Evolutionary conservation across 768 basidiomycete species (phyloP).

Genomic region (Multifurca ochricompacta): DNA sequence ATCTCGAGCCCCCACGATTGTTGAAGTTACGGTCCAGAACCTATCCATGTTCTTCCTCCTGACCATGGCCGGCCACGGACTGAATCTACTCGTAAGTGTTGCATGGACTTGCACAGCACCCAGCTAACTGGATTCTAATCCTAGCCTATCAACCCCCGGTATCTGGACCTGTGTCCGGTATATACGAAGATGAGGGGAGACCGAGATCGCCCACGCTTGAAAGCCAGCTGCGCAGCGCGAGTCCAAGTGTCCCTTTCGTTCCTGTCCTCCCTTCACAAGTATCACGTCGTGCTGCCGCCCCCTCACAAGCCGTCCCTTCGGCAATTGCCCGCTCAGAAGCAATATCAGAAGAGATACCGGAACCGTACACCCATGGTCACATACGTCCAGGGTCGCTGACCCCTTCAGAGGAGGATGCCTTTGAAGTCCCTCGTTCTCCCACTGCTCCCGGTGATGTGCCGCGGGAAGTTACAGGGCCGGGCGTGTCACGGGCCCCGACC

Average conservation of each 20-base stretch:
- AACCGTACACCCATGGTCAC: conserved; percentile 3
- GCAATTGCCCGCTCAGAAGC: neutral
- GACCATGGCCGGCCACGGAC: neutral
- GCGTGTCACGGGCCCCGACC: neutral
- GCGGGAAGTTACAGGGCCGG: neutral
- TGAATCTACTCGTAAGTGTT: conserved; percentile 9
- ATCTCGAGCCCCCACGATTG: conserved; percentile 9
- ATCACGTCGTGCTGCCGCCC: neutral
- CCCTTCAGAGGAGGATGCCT: neutral
- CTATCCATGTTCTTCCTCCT: conserved; percentile 4
- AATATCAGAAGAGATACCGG: neutral
- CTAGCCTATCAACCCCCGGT: conserved; percentile 11
- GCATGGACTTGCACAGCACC: neutral
- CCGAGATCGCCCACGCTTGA: neutral
- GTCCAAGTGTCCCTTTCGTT: conserved; percentile 3
- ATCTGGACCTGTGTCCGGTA: conserved; percentile 5
- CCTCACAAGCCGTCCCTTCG: neutral
- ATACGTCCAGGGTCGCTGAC: conserved; percentile 2
- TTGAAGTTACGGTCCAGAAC: conserved; percentile 16
- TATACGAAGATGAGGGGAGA: neutral
- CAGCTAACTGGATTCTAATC: neutral
- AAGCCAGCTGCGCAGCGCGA: neutral
- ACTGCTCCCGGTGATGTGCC: neutral
- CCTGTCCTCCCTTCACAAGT: neutral
- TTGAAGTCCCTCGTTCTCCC: conserved; percentile 3